These are phyloP conservation scores for Lanmaoa rubissima DNA, from an alignment of 768 basidiomycete genomes.

Conservation along the genomic window DNA sequence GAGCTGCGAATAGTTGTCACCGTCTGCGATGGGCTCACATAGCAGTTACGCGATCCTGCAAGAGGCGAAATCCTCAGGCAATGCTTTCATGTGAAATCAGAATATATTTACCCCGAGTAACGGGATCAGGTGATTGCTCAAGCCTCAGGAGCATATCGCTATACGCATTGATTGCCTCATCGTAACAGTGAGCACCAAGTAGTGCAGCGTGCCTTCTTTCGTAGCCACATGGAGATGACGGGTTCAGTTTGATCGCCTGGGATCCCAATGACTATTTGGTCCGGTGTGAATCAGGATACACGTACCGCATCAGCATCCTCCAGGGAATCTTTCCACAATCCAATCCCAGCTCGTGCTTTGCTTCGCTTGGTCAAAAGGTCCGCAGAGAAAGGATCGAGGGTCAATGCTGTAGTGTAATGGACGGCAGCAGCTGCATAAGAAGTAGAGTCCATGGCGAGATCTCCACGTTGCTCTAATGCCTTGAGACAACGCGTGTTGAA, in stretches of 20 bases:
- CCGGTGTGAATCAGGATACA: not conserved
- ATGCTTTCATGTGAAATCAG: not conserved
- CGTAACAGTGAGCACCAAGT: not conserved
- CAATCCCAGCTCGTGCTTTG: not conserved
- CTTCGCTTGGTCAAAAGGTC: not conserved
- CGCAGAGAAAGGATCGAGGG: not conserved
- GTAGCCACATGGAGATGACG: slow-evolving; percentile 1
- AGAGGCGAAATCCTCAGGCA: not conserved
- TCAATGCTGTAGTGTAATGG: not conserved
- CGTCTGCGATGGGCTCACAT: not conserved
- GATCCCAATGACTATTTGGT: not conserved
- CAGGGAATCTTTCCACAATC: not conserved
- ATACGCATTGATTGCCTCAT: not conserved
- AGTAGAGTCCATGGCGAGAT: not conserved
- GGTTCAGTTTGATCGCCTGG: slow-evolving; percentile 2
- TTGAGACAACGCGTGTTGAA: not conserved
- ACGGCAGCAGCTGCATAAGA: not conserved
- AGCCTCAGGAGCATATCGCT: not conserved
- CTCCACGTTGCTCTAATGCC: not conserved
- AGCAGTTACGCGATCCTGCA: not conserved
- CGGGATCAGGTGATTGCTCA: not conserved
- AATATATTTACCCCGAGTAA: not conserved
- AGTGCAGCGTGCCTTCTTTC: slow-evolving; percentile 3
- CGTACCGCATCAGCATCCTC: not conserved
- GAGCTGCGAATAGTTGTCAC: not conserved